Conservation (phyloP, 257 asterid genomes). For the Euphrasia confusa region DNA sequence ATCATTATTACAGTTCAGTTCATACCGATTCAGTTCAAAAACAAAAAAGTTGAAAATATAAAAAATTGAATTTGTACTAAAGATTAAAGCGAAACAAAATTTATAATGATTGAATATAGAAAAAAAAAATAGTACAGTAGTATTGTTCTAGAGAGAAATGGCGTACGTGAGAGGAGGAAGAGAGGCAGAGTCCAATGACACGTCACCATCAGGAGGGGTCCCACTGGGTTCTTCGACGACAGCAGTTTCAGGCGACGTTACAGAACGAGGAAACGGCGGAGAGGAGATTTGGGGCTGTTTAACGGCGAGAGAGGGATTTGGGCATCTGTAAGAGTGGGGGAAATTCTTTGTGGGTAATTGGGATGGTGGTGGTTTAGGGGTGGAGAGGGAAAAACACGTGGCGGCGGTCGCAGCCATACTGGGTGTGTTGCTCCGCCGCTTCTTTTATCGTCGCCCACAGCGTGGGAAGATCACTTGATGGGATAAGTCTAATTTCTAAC, state of each 20-base stretch:
- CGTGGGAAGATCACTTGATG: conserved; percentile 18
- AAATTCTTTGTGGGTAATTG: conserved; percentile 13
- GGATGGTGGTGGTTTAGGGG: conserved; percentile 28
- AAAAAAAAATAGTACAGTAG: too few species aligned
- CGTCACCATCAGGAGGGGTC: conserved; percentile 23
- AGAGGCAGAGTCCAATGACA: conserved; percentile 30
- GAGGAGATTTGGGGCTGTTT: conserved; percentile 23
- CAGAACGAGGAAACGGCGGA: conserved; percentile 25
- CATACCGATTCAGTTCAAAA: too few species aligned
- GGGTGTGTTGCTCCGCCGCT: conserved; percentile 17
- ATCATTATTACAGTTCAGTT: too few species aligned
- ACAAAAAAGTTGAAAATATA: too few species aligned
- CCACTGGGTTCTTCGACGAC: conserved; percentile 30
- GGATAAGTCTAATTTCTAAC: conserved; percentile 26
- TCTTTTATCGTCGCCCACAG: neutral
- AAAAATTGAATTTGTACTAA: too few species aligned
- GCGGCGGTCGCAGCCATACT: conserved; percentile 38
- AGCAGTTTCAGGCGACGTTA: conserved; percentile 51
- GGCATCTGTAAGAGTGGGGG: conserved; percentile 23
- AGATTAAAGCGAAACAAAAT: too few species aligned
- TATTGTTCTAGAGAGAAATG: neutral
- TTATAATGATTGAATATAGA: too few species aligned
- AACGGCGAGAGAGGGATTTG: conserved; percentile 15
- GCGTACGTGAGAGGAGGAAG: conserved; percentile 41
- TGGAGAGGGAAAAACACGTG: conserved; percentile 30